phyloP scores from a whole-genome alignment of 1,284 basidiomycete genomes.

The Sparassis latifolia region DNA sequence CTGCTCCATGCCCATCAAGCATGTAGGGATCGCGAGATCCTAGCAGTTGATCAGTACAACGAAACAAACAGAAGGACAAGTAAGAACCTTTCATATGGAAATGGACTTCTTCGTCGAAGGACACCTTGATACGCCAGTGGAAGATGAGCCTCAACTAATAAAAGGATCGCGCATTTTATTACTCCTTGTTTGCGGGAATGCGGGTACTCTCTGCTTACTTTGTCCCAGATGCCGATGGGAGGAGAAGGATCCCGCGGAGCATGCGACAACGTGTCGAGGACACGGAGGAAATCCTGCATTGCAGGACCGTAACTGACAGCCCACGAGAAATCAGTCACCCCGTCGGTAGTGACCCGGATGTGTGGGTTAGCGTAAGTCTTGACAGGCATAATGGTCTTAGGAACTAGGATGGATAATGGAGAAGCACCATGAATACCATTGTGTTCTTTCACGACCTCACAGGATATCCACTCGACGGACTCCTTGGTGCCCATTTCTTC shows the following conservation, averaged over 20 bases:
- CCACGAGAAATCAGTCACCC: conserved; percentile 81
- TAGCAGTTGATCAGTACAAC: conserved; percentile 27
- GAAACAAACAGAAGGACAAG: neutral
- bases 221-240: conserved; percentile 92
- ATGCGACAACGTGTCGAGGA: conserved; percentile 80
- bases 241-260: conserved; percentile 85
- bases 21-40: conserved; percentile 83
- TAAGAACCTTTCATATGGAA: conserved; percentile 78
- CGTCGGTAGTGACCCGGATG: conserved; percentile 60
- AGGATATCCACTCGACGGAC: conserved; percentile 71
- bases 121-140: conserved; percentile 76
- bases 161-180: no score
- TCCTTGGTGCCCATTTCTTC: conserved; percentile 79
- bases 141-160: conserved; percentile 72
- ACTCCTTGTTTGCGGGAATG: no score
- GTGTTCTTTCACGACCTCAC: conserved; percentile 51
- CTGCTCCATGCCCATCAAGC: conserved; percentile 73
- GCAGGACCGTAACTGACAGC: conserved; percentile 85
- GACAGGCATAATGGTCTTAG: conserved; percentile 93
- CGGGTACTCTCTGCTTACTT: conserved; percentile 33
- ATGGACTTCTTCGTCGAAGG: conserved; percentile 73
- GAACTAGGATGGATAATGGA: conserved; percentile 63
- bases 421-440: conserved; percentile 47
- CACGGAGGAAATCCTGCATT: conserved; percentile 82
- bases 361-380: conserved; percentile 85